A percentile compares a stretch with the other conserved stretches of the same genome.
Conservation (phyloP, 164 flowering plant genomes). For the Annona cherimola region DNA sequence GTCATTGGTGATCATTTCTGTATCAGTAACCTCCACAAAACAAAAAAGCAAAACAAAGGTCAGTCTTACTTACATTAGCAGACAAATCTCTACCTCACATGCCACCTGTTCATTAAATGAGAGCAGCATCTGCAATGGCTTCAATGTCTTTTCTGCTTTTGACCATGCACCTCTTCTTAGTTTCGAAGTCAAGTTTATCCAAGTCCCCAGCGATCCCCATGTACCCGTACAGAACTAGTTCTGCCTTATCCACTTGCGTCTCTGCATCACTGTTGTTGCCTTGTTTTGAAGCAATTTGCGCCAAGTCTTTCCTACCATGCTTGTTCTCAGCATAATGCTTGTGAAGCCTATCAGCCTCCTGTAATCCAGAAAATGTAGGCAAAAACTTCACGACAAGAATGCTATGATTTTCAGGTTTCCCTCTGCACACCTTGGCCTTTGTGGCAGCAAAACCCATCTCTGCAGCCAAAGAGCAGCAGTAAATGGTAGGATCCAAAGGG, state of each 20-base stretch:
- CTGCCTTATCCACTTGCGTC: conserved; percentile 14
- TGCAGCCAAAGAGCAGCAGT: conserved; percentile 18
- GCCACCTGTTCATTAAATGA: neutral
- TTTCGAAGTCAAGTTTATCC: conserved; percentile 49
- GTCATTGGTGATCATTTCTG: neutral
- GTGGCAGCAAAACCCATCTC: conserved; percentile 48
- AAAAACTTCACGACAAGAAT: conserved; percentile 47
- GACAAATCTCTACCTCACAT: neutral
- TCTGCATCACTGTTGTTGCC: conserved; percentile 5
- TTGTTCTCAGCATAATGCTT: conserved; percentile 34
- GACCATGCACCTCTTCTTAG: conserved; percentile 38
- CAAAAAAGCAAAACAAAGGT: neutral
- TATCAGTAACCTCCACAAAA: neutral
- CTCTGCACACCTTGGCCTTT: conserved; percentile 36
- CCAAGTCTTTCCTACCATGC: conserved; percentile 49
- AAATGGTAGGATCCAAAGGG: neutral
- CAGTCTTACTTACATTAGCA: neutral
- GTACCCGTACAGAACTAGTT: conserved; percentile 45
- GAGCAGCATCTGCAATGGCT: conserved; percentile 42
- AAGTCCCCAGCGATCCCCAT: conserved; percentile 56
- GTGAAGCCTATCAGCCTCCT: conserved; percentile 59
- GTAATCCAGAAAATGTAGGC: conserved; percentile 56
- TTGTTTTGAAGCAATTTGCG: conserved; percentile 12
- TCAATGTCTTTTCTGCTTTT: conserved; percentile 65
- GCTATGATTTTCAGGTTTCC: conserved; percentile 57